phyloP scores from a whole-genome alignment of 306 rosid genomes.

The Pyrus communis region DNA sequence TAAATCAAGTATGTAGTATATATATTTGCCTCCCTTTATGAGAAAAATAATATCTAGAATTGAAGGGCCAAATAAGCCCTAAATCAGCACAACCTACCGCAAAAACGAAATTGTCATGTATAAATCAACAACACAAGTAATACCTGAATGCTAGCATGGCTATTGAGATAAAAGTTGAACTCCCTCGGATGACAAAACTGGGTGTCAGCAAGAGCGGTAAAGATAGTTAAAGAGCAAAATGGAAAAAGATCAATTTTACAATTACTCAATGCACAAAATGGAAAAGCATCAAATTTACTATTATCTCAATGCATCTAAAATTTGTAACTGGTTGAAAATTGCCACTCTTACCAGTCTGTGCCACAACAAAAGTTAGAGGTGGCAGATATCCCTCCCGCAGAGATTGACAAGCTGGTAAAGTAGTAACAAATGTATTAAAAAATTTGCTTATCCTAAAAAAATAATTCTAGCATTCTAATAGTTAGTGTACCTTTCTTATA shows the following conservation, averaged over 20 bases:
- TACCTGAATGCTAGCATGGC: slow-evolving; percentile 76
- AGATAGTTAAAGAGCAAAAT: too few relatives aligned
- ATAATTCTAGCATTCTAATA: too few relatives aligned
- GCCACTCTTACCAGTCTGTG: slow-evolving; percentile 54
- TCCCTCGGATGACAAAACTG: slow-evolving; percentile 59
- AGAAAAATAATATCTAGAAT: too few relatives aligned
- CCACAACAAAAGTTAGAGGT: slow-evolving; percentile 58
- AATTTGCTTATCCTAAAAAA: not conserved
- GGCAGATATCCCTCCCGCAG: slow-evolving; percentile 39
- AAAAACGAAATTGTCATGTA: too few relatives aligned
- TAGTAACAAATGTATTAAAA: too few relatives aligned
- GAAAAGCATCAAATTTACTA: not conserved
- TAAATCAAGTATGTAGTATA: too few relatives aligned
- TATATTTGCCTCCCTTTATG: too few relatives aligned
- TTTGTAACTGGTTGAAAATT: slow-evolving; percentile 57
- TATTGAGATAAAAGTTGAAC: slow-evolving; percentile 65
- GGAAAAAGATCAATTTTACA: too few relatives aligned
- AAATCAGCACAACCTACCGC: too few relatives aligned
- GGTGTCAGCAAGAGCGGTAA: slow-evolving; percentile 53
- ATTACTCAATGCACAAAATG: not conserved
- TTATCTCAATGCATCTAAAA: not conserved
- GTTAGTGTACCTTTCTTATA: slow-evolving; percentile 46
- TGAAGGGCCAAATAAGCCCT: too few relatives aligned
- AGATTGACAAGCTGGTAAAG: slow-evolving; percentile 43
- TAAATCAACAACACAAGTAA: too few relatives aligned